Base-by-base conservation (phyloP, 345 rosid genomes). In the Syzygium jambos region DNA sequence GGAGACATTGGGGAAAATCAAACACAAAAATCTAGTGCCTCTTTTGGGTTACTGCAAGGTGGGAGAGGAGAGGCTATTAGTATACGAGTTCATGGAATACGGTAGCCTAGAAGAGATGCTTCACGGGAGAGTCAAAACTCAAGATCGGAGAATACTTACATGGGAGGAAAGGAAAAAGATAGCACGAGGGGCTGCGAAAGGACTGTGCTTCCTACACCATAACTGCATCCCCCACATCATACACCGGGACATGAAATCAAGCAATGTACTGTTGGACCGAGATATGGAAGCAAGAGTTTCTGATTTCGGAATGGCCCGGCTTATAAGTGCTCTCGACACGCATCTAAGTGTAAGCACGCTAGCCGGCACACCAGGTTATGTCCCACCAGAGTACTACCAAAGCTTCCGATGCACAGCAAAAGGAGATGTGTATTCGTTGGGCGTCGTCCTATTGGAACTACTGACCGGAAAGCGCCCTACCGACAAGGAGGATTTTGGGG, bases 241-340 rank as follows among this genome's bases (percentile, higher is more conserved):
- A n/a, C 88, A 86, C 41, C 88, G 88, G 59, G 88, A 86, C 85
- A 78, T 86, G 85, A 86, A 86, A 54, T 78, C 88, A 11, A 87
- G 88, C 65, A 87, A 87, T 25, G 85, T 87, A 5, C 51, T 87
- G 61, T 43, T 87, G 29, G 88, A 87, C 56, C 61, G 4, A 7
- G 85, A 87, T 19, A 38, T 87, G 84, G 85, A 77, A 27, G 85
- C 88, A 9, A 38, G 85, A 25, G 84, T 87, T 34, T 78, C 88
- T 14, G 85, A 87, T 55, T 87, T 87, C n/a, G 88, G 88, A 56
- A 78, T 78, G 68, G 88, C 88, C 23, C 52, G 88, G 68, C 88
- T 87, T 34, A 78, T 87, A 30, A 77, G 85, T 52, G 88, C 88
- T 25, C 85, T 73, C 41, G 88, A 87, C 65, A 87, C 85, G 30